Conservation (phyloP, 2,329 filamentous ascomycete species). For the Westerdykella sp. region DNA sequence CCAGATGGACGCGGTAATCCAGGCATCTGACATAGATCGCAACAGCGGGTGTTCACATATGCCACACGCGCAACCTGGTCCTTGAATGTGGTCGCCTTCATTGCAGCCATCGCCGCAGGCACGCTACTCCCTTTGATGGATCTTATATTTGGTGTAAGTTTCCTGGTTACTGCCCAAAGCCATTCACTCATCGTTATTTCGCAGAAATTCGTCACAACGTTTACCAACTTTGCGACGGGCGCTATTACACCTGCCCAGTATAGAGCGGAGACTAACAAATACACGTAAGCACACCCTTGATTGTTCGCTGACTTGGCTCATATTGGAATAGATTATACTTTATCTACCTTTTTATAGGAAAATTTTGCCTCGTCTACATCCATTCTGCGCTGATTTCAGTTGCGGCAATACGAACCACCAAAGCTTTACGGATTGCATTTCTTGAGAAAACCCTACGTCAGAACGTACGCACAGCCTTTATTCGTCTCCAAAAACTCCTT, state of each 20-base stretch:
- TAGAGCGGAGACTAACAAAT: conserved; percentile 34
- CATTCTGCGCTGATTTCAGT: conserved; percentile 42
- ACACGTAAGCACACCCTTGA: conserved; percentile 24
- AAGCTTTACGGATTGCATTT: conserved; percentile 53
- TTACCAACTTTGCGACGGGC: conserved; percentile 40
- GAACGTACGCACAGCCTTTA: conserved; percentile 11
- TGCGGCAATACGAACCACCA: conserved; percentile 47
- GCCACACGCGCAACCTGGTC: conserved; percentile 28
- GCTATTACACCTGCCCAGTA: conserved; percentile 29
- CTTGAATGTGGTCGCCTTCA: conserved; percentile 25
- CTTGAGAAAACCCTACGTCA: conserved; percentile 54
- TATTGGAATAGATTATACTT: conserved; percentile 53
- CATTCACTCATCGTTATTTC: conserved; percentile 1
- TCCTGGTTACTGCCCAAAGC: neutral
- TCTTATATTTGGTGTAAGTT: conserved; percentile 47
- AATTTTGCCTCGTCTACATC: conserved; percentile 56
- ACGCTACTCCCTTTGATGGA: conserved; percentile 46
- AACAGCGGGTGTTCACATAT: conserved; percentile 32
- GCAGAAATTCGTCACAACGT: conserved; percentile 33
- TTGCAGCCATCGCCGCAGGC: conserved; percentile 40
- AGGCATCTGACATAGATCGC: conserved; percentile 6
- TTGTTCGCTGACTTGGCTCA: conserved; percentile 3
- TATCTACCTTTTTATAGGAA: conserved; percentile 63
- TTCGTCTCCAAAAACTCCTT: too few species aligned
- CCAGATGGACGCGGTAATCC: neutral